Evolutionary conservation across 768 basidiomycete genomes (phyloP).

Genomic region (Wakefieldia striispora): DNA sequence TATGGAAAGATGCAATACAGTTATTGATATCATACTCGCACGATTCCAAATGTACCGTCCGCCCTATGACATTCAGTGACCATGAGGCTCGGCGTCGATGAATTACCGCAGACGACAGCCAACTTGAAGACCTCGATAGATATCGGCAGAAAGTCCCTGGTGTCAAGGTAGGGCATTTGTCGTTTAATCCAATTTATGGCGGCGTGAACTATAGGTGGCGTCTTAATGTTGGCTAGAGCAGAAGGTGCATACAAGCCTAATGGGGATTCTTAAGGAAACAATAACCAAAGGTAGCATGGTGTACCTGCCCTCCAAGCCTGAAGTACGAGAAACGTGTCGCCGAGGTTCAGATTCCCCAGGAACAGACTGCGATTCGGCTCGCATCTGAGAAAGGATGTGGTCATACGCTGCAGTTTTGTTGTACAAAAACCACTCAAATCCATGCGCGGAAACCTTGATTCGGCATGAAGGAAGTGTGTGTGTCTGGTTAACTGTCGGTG

Average conservation of each 20-base stretch:
- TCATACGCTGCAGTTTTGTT: conserved; percentile 90
- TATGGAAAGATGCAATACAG: not conserved
- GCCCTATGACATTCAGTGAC: conserved; percentile 79
- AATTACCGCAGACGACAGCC: conserved; percentile 81
- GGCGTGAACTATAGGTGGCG: conserved; percentile 37
- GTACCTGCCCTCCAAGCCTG: conserved; percentile 38
- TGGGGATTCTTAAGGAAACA: not conserved
- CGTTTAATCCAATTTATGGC: conserved; percentile 50
- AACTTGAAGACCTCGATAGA: conserved; percentile 78
- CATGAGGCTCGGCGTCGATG: conserved; percentile 78
- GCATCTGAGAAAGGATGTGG: conserved; percentile 76
- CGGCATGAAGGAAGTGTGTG: conserved; percentile 62
- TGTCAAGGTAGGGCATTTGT: conserved; percentile 70
- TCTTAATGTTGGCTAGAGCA: conserved; percentile 26
- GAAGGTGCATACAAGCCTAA: conserved; percentile 27
- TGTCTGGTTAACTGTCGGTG: conserved; percentile 34
- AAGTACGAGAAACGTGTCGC: conserved; percentile 39
- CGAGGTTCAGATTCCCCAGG: conserved; percentile 32
- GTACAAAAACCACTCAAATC: conserved; percentile 91
- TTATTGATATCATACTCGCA: conserved; percentile 50
- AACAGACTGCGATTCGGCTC: conserved; percentile 28
- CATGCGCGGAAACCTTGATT: conserved; percentile 75
- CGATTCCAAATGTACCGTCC: conserved; percentile 76
- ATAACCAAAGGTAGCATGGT: not conserved
- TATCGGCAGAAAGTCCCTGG: conserved; percentile 83